Evolutionary conservation across 2,329 filamentous ascomycete species (phyloP).

Genomic region (Chaetomium sp.): DNA sequence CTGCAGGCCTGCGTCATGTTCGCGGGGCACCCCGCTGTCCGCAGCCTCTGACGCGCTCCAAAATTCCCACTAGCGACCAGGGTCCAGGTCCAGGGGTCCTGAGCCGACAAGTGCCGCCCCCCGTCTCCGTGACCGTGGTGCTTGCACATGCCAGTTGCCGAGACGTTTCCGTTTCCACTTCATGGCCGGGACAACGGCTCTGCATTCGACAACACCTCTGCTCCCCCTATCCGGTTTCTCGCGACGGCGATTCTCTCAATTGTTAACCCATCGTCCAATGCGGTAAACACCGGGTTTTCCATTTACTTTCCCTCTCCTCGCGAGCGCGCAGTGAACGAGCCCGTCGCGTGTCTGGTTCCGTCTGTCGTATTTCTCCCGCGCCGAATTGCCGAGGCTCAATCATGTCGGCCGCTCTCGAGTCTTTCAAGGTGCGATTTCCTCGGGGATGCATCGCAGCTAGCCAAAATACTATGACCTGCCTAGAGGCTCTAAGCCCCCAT

Average conservation of each 20-base stretch:
- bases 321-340: conserved; percentile 7
- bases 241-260: not conserved
- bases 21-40: conserved; percentile 1
- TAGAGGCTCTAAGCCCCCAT: no score
- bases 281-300: conserved; percentile 2
- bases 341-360: not conserved
- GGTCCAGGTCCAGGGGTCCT: conserved; percentile 1
- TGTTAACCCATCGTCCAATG: conserved; percentile 2
- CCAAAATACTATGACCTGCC: not conserved
- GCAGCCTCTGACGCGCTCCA: not conserved
- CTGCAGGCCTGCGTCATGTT: not conserved
- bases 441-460: not conserved
- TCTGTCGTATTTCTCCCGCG: not conserved
- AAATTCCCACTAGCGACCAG: not conserved
- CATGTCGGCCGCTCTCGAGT: conserved; percentile 15
- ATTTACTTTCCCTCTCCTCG: not conserved
- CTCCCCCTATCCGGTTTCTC: not conserved
- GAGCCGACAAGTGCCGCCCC: conserved; percentile 12
- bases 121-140: not conserved
- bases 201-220: not conserved
- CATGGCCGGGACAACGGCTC: not conserved
- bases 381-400: conserved; percentile 16
- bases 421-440: conserved; percentile 11
- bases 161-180: not conserved
- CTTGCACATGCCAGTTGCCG: not conserved